Percentiles rank a stretch among this genome's conserved stretches.
phyloP scores from a whole-genome alignment of 2,329 filamentous ascomycete species.

The Amauroascus verrucosus region DNA sequence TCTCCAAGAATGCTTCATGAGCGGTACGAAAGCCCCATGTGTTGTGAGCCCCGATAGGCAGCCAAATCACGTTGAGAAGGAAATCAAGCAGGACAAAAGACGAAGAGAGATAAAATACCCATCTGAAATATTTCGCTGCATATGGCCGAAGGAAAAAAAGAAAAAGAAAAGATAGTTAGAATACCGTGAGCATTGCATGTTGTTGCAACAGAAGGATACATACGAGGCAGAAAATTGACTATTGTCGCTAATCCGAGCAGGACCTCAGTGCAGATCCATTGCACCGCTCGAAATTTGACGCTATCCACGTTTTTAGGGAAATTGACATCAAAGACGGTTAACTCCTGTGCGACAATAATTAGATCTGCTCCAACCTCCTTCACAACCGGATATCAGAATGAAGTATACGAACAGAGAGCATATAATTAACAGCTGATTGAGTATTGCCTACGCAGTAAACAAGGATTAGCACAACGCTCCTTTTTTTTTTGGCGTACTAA shows the following conservation, averaged over 20 bases:
- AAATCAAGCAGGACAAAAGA: conserved; percentile 48
- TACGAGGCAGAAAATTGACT: conserved; percentile 44
- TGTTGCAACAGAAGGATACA: conserved; percentile 20
- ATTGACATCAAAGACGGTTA: conserved; percentile 47
- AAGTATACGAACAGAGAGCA: conserved; percentile 39
- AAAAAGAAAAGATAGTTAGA: background rate
- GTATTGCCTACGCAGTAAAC: conserved; percentile 34
- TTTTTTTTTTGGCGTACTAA: background rate
- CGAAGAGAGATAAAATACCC: conserved; percentile 44
- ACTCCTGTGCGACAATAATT: conserved; percentile 36
- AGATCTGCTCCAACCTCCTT: conserved; percentile 9
- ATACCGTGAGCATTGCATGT: too few species aligned
- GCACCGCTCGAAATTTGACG: conserved; percentile 50
- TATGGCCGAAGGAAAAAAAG: background rate
- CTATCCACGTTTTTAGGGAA: conserved; percentile 45
- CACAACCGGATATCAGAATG: background rate
- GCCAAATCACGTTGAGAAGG: conserved; percentile 50
- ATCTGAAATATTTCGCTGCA: conserved; percentile 38
- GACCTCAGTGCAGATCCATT: conserved; percentile 50
- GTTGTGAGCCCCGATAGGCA: conserved; percentile 47
- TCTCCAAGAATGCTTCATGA: conserved; percentile 50
- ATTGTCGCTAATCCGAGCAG: conserved; percentile 43
- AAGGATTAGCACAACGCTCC: background rate
- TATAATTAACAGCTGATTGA: conserved; percentile 43
- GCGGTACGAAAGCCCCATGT: conserved; percentile 50